Evolutionary conservation across 495 filamentous ascomycete species (phyloP).

Genomic region (Penicillium diatomitis): DNA sequence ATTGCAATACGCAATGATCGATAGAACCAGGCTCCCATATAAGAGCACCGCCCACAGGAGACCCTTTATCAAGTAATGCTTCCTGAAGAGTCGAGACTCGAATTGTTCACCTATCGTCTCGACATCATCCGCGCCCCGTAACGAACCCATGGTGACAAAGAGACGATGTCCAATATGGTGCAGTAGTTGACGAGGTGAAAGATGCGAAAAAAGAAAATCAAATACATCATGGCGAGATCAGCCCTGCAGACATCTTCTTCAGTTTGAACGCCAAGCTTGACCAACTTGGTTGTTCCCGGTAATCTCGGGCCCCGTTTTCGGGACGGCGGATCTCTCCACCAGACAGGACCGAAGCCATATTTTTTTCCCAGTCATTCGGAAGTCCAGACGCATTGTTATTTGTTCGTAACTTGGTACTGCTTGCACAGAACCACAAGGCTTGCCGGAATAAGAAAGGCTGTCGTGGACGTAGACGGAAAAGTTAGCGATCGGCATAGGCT

Average conservation of each 20-base stretch:
- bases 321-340: not conserved
- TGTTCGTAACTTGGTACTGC: too few relatives aligned
- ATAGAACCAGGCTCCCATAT: slow-evolving; percentile 19
- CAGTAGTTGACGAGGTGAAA: slow-evolving; percentile 2
- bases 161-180: not conserved
- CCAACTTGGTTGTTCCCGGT: not conserved
- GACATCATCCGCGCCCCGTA: slow-evolving; percentile 6
- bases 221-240: too few relatives aligned
- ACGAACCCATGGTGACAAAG: slow-evolving; percentile 17
- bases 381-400: too few relatives aligned
- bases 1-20: slow-evolving; percentile 13
- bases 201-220: too few relatives aligned
- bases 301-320: slow-evolving; percentile 13
- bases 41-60: slow-evolving; percentile 18
- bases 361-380: too few relatives aligned
- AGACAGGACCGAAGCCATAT: slow-evolving; percentile 3
- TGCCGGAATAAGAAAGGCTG: too few relatives aligned
- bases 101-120: slow-evolving; percentile 9
- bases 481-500: too few relatives aligned
- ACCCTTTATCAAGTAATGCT: slow-evolving; percentile 16
- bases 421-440: too few relatives aligned
- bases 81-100: slow-evolving; percentile 2
- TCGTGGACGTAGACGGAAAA: too few relatives aligned
- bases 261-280: slow-evolving; percentile 9
- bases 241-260: not conserved